Evolutionary conservation across 495 filamentous ascomycete species (phyloP).

Genomic region (Baudoinia panamericana): DNA sequence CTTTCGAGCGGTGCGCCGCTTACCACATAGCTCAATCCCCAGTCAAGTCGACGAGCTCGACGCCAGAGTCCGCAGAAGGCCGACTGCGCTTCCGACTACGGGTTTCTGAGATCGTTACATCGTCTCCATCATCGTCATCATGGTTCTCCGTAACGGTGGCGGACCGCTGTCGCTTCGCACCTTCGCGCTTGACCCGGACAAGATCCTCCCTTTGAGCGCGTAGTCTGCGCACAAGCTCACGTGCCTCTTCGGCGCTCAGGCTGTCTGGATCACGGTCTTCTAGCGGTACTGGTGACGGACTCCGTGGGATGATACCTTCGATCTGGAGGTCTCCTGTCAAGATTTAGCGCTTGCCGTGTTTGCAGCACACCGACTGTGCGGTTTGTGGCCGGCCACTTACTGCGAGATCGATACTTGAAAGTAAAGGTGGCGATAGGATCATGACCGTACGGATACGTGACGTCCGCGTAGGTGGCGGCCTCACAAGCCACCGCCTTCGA

Average conservation of each 20-base stretch:
- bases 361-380: not conserved
- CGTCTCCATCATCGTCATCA: conserved; percentile 1
- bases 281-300: conserved; percentile 17
- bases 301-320: conserved; percentile 18
- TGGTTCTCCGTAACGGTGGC: too few species aligned
- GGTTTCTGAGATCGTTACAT: not conserved
- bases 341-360: too few species aligned
- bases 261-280: conserved; percentile 15
- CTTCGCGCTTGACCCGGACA: conserved; percentile 3
- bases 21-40: too few species aligned
- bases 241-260: conserved; percentile 11
- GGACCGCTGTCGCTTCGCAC: conserved; percentile 1
- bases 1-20: too few species aligned
- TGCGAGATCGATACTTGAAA: conserved; percentile 19
- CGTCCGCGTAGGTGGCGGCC: not conserved
- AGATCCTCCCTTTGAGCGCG: not conserved
- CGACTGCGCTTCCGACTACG: not conserved
- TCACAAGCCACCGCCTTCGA: not conserved
- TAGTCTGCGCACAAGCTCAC: conserved; percentile 16
- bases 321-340: conserved; percentile 22
- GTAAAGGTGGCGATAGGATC: conserved; percentile 11
- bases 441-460: conserved; percentile 4
- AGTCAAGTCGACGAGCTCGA: conserved; percentile 3
- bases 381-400: conserved; percentile 7
- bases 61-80: not conserved